Evolutionary conservation across 2,329 filamentous ascomycete species (phyloP).

Genomic region (Hymenoscyphus salicellus): DNA sequence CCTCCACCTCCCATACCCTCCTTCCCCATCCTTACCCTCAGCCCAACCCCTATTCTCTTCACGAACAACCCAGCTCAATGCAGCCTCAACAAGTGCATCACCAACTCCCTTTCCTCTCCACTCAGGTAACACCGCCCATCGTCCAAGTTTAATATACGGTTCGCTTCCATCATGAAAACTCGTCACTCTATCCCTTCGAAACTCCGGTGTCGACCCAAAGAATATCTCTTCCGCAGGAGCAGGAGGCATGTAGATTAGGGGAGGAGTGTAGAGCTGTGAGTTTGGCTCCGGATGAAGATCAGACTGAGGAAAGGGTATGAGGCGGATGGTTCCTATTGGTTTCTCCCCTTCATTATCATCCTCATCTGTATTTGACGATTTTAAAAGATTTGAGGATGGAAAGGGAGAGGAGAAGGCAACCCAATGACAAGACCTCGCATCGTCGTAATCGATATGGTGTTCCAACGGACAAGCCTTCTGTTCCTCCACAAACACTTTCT

Average conservation of each 20-base stretch:
- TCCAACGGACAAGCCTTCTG: slow-evolving; percentile 53
- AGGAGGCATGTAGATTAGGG: not conserved
- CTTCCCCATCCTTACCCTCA: slow-evolving; percentile 45
- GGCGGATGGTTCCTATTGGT: slow-evolving; percentile 35
- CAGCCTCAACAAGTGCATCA: slow-evolving; percentile 60
- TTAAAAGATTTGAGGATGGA: too few relatives aligned
- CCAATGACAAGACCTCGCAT: slow-evolving; percentile 77
- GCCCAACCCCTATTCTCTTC: slow-evolving; percentile 49
- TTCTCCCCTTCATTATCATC: not conserved
- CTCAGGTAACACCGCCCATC: slow-evolving; percentile 66
- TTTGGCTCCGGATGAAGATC: slow-evolving; percentile 34
- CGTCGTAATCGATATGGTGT: slow-evolving; percentile 76
- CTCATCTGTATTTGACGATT: too few relatives aligned
- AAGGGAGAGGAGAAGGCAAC: slow-evolving; percentile 41
- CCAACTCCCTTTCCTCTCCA: slow-evolving; percentile 66
- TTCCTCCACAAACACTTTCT: slow-evolving; percentile 57
- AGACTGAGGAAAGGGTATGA: slow-evolving; percentile 57
- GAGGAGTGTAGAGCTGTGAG: not conserved
- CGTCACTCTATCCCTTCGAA: slow-evolving; percentile 37
- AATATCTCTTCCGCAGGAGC: not conserved
- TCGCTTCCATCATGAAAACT: slow-evolving; percentile 60
- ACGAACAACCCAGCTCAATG: too few relatives aligned
- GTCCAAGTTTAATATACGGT: slow-evolving; percentile 78
- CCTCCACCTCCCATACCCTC: slow-evolving; percentile 55
- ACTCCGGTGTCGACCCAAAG: slow-evolving; percentile 14